A percentile compares a stretch with the other conserved stretches of the same genome.
Conservation (phyloP, 768 basidiomycete genomes). For the Auricularia cornea region DNA sequence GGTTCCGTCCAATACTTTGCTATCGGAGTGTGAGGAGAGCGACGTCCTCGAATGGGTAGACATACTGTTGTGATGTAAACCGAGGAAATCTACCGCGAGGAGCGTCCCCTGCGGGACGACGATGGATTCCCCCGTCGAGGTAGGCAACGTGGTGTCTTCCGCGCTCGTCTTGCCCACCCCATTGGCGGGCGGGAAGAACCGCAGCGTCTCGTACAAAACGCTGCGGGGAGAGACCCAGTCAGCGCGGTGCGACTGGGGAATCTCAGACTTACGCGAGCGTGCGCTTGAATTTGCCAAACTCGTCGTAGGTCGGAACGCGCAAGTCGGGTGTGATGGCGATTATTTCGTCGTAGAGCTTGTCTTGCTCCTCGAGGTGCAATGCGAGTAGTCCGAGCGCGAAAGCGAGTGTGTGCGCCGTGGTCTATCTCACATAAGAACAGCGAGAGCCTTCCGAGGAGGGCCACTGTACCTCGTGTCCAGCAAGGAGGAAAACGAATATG, state of each 20-base stretch:
- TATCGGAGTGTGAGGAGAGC: no score
- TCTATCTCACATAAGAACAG: constrained; percentile 25
- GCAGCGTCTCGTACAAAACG: constrained; percentile 42
- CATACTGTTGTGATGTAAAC: constrained; percentile 5
- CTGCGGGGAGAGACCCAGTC: constrained; percentile 20
- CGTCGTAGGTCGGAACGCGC: constrained; percentile 24
- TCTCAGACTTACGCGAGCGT: neutral
- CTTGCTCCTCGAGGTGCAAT: constrained; percentile 41
- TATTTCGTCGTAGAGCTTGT: constrained; percentile 38
- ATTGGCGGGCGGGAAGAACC: constrained; percentile 33
- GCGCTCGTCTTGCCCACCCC: constrained; percentile 19
- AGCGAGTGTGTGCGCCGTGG: constrained; percentile 36
- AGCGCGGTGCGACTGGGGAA: neutral
- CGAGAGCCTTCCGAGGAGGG: neutral
- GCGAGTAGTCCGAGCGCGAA: constrained; percentile 41
- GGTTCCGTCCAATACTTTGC: constrained; percentile 52
- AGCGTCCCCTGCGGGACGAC: neutral
- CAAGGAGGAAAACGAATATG: constrained; percentile 36
- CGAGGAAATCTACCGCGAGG: neutral
- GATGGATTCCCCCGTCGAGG: neutral
- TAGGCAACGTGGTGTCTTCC: constrained; percentile 17
- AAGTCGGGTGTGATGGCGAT: constrained; percentile 25
- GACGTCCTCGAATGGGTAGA: neutral
- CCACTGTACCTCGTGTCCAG: constrained; percentile 36
- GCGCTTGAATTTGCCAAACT: constrained; percentile 16